These are phyloP conservation scores for Ascochyta lentis DNA, from an alignment of 2,329 filamentous ascomycete species.

Conservation along the genomic window DNA sequence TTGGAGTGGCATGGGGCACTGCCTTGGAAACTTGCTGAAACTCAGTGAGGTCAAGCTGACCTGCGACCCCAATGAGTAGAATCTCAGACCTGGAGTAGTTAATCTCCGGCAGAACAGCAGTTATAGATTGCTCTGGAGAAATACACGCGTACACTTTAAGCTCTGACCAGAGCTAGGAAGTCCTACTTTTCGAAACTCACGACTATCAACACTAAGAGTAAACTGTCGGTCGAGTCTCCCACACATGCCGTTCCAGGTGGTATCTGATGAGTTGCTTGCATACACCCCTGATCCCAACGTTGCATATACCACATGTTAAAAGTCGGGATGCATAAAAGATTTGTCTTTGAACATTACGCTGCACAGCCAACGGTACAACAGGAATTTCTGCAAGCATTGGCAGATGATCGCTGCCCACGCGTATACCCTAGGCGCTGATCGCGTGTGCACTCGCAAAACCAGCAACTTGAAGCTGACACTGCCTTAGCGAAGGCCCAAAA, in stretches of 20 bases:
- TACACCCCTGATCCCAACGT: neutral
- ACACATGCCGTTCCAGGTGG: neutral
- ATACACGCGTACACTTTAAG: neutral
- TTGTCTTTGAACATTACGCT: neutral
- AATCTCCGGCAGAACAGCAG: neutral
- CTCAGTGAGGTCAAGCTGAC: neutral
- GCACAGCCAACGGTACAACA: slow-evolving; percentile 3
- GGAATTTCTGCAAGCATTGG: slow-evolving; percentile 7
- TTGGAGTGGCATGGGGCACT: neutral
- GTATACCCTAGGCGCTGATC: slow-evolving; percentile 15
- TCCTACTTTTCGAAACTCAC: neutral
- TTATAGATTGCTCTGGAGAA: neutral
- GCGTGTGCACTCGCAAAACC: slow-evolving; percentile 2
- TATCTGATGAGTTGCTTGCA: neutral
- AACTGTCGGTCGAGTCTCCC: neutral
- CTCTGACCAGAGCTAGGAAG: neutral
- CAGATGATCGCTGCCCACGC: slow-evolving; percentile 15
- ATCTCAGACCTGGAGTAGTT: slow-evolving; percentile 1
- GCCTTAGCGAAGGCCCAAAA: neutral
- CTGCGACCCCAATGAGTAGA: neutral
- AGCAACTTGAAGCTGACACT: slow-evolving; percentile 6
- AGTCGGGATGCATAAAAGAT: neutral
- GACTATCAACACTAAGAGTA: neutral
- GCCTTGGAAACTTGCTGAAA: slow-evolving; percentile 4
- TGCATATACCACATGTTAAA: neutral